Conservation (phyloP, 1,284 basidiomycete genomes). For the Moniliella sp. region DNA sequence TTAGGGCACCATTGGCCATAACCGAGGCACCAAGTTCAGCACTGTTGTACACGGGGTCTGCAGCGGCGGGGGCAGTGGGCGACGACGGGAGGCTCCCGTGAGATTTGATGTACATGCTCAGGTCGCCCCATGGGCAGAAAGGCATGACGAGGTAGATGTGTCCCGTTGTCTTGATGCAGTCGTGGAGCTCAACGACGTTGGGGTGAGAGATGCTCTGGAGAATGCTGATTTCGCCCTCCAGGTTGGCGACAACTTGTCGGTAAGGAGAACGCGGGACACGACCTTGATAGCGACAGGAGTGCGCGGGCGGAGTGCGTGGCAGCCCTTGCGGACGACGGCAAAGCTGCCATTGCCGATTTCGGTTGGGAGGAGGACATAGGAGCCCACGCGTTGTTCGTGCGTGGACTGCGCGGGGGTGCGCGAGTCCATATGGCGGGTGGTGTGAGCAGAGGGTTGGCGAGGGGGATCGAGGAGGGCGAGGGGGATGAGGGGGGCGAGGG, state of each 20-base stretch:
- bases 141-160: conserved; percentile 97
- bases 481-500: too few relatives aligned
- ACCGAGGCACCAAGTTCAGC: not conserved
- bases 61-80: too few relatives aligned
- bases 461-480: too few relatives aligned
- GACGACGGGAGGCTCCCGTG: conserved; percentile 12
- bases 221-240: conserved; percentile 90
- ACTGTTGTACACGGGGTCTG: conserved; percentile 1
- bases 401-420: too few relatives aligned
- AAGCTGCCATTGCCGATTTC: conserved; percentile 60
- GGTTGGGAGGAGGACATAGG: too few relatives aligned
- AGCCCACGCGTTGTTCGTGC: too few relatives aligned
- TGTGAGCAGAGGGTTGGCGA: too few relatives aligned
- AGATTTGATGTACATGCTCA: conserved; percentile 67
- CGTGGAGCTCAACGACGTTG: conserved; percentile 75
- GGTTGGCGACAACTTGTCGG: conserved; percentile 79
- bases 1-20: conserved; percentile 2
- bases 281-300: conserved; percentile 71
- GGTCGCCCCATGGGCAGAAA: conserved; percentile 80
- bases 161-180: conserved; percentile 74
- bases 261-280: conserved; percentile 67
- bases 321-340: conserved; percentile 81
- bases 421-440: too few relatives aligned
- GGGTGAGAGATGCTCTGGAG: conserved; percentile 77
- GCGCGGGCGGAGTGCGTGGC: conserved; percentile 31